Conservation (phyloP, 2,329 filamentous ascomycete species). For the Pyricularia grisea region DNA sequence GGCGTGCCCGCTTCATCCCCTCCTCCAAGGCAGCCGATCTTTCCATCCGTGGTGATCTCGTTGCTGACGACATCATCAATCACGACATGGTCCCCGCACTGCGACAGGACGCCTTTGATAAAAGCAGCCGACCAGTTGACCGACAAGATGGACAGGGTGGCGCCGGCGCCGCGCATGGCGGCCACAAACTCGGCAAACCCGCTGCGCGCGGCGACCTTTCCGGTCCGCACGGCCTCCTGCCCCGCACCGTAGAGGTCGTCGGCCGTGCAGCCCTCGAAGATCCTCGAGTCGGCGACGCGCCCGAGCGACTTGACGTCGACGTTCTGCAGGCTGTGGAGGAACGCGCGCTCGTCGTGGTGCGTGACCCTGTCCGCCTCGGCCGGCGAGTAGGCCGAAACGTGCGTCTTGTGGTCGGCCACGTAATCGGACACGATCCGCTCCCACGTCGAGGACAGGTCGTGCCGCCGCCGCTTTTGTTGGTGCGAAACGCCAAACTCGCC, state of each 20-base stretch:
- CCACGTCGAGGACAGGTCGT: slow-evolving; percentile 30
- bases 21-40: slow-evolving; percentile 28
- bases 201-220: slow-evolving; percentile 22
- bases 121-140: slow-evolving; percentile 27
- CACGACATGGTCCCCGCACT: not conserved
- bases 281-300: slow-evolving; percentile 29
- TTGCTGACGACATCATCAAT: slow-evolving; percentile 33
- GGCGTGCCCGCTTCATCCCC: slow-evolving; percentile 12
- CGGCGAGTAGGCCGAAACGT: slow-evolving; percentile 20
- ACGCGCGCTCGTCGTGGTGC: slow-evolving; percentile 29
- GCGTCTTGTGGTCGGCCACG: slow-evolving; percentile 28
- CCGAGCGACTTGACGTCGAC: slow-evolving; percentile 37
- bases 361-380: slow-evolving; percentile 21
- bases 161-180: slow-evolving; percentile 18
- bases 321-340: slow-evolving; percentile 29
- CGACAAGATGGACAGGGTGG: slow-evolving; percentile 34
- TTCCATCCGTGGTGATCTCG: slow-evolving; percentile 26
- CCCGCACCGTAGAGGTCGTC: slow-evolving; percentile 28
- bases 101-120: slow-evolving; percentile 20
- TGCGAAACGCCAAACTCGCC: slow-evolving; percentile 31
- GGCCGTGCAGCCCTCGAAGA: slow-evolving; percentile 32
- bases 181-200: slow-evolving; percentile 15
- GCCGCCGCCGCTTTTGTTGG: slow-evolving; percentile 12
- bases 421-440: slow-evolving; percentile 35
- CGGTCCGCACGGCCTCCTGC: slow-evolving; percentile 20